Percentiles rank a stretch among this genome's conserved stretches.
Conservation (phyloP, 345 rosid genomes). For the Syzygium oleosum region DNA sequence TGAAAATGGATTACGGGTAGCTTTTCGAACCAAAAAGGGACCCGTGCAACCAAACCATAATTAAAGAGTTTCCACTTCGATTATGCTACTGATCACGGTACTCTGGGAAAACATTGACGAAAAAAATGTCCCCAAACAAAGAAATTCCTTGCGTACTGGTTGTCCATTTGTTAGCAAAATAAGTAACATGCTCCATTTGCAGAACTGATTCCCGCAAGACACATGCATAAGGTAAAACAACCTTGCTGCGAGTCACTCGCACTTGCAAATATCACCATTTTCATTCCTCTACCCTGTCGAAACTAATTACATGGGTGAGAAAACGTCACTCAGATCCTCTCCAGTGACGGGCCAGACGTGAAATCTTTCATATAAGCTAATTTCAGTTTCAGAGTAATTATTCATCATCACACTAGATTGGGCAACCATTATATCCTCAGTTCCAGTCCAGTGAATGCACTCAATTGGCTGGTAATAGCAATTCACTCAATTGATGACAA, state of each 20-base stretch:
- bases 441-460: neutral
- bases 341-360: neutral
- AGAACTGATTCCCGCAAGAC: neutral
- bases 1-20: neutral
- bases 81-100: neutral
- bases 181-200: neutral
- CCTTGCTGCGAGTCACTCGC: neutral
- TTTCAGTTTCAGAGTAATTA: neutral
- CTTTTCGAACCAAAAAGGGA: neutral
- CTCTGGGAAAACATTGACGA: neutral
- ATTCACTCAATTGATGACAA: neutral
- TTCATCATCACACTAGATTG: neutral
- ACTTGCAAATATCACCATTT: neutral
- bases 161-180: neutral
- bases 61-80: neutral
- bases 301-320: neutral
- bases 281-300: neutral
- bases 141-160: neutral
- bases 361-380: neutral
- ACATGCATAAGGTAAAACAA: neutral
- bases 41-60: neutral
- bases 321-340: neutral
- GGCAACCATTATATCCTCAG: neutral
- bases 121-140: neutral
- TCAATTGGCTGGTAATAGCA: neutral